Evolutionary conservation across 2,329 filamentous ascomycete genomes (phyloP).

Genomic region (Fusarium sp.): DNA sequence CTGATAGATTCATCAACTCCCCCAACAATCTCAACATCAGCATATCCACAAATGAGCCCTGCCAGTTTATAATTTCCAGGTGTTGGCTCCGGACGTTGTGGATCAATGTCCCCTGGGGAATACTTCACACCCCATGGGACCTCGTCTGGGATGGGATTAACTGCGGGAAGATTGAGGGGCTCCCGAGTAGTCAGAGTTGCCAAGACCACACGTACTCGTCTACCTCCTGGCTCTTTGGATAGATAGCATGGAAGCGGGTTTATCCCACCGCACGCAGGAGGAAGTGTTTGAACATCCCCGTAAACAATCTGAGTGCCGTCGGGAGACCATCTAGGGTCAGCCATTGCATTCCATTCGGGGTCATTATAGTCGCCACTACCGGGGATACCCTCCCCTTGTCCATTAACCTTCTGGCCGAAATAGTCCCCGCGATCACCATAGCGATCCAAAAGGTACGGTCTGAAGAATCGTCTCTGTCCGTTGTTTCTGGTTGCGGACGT

Average conservation of each 20-base stretch:
- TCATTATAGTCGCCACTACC: slow-evolving; percentile 54
- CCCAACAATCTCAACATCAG: not conserved
- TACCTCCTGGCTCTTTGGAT: slow-evolving; percentile 54
- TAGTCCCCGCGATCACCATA: slow-evolving; percentile 59
- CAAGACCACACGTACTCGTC: slow-evolving; percentile 56
- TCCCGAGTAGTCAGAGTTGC: slow-evolving; percentile 50
- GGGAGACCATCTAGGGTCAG: slow-evolving; percentile 56
- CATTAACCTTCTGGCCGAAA: slow-evolving; percentile 58
- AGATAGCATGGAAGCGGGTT: slow-evolving; percentile 57
- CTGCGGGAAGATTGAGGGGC: slow-evolving; percentile 38
- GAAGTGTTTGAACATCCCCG: slow-evolving; percentile 53
- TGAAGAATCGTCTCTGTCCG: slow-evolving; percentile 58
- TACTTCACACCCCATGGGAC: slow-evolving; percentile 17
- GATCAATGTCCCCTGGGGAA: not conserved
- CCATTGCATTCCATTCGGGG: slow-evolving; percentile 60
- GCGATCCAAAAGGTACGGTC: slow-evolving; percentile 57
- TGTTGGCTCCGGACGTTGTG: not conserved
- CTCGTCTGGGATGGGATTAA: not conserved
- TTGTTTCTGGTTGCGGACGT: slow-evolving; percentile 59
- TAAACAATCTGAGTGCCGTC: slow-evolving; percentile 58
- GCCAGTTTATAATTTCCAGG: slow-evolving; percentile 5
- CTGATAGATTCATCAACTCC: not conserved
- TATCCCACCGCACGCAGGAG: slow-evolving; percentile 56
- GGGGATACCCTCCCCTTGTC: slow-evolving; percentile 42
- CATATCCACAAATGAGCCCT: not conserved